Base-by-base conservation (phyloP, 83 land plant species). In the Isoetes engelmannii region DNA sequence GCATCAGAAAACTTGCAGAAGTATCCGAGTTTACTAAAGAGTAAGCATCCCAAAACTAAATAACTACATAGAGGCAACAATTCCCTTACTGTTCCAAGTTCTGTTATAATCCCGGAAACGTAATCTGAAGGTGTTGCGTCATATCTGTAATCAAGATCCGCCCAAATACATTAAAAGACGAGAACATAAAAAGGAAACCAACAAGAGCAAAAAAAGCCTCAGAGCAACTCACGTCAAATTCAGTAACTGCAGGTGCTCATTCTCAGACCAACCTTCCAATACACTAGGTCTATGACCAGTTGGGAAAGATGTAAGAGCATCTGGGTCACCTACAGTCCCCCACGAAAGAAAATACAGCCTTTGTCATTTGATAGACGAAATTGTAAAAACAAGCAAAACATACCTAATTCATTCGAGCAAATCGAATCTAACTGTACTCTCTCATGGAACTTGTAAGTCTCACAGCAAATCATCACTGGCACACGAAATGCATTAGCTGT, bases 361-460 rank as follows among this genome's bases (percentile, higher is more conserved):
- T 28, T 28, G 37, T 28, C 37, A 28, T 28, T 28, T 28, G 2
- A 28, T 28, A 28, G 37, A 28, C 17, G 20, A 13, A 13, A 60
- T 15, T 13, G 63, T 60, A n/a, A 0, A n/a, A 60, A 21, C 10
- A 60, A 60, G 63, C 17, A 60, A 9, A 21, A 60, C 74, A 46
- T 81, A 94, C 99, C 99, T 18, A 94, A 79, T 76, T 94, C 99
- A 75, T 94, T 94, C 9, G 81, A 88, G 75, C 92, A 88, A 20
- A 94, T 94, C 18, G 99, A 94, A 78, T 94, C 99, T 70, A 94
- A 93, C 63, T 94, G 99, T 48, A 94, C 99, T 66, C 99, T 80
- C 77, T 91, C 93, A 72, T 94, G 99, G 63, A 94, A 94, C 75
- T 94, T 94, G 78, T 94, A 94, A 10, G 99, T 91, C 73, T 94